Evolutionary conservation across 495 filamentous ascomycete species (phyloP).

Genomic region (Penicillium lividum): DNA sequence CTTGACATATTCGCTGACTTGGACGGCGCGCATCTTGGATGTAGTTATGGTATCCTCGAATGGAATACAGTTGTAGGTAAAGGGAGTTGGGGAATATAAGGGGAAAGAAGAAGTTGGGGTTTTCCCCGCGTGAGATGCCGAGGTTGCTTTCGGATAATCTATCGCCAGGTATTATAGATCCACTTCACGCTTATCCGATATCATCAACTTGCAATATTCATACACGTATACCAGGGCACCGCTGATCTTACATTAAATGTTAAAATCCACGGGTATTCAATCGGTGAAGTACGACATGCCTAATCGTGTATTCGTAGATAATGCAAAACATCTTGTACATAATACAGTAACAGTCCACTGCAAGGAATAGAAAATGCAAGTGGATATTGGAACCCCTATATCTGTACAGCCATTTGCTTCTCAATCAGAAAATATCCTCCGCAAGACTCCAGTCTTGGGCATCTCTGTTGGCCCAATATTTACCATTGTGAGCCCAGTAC

Average conservation of each 20-base stretch:
- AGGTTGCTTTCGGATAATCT: constrained; percentile 3
- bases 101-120: neutral
- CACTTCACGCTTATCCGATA: too few relatives aligned
- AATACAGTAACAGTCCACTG: constrained; percentile 9
- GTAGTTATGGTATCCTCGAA: neutral
- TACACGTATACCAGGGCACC: too few relatives aligned
- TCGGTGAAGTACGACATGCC: neutral
- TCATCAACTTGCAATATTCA: too few relatives aligned
- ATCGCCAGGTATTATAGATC: neutral
- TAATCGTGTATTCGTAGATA: constrained; percentile 21
- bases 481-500: constrained; percentile 84
- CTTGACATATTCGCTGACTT: constrained; percentile 81
- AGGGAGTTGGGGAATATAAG: neutral
- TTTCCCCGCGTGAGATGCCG: constrained; percentile 4
- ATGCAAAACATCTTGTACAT: constrained; percentile 21
- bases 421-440: constrained; percentile 62
- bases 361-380: neutral
- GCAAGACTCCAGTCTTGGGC: constrained; percentile 54
- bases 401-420: neutral
- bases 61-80: neutral
- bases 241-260: too few relatives aligned
- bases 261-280: too few relatives aligned
- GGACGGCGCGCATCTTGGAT: constrained; percentile 75
- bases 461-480: constrained; percentile 75
- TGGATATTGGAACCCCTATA: neutral